Base-by-base conservation (phyloP, 768 basidiomycete genomes). In the Amanita rimosa region DNA sequence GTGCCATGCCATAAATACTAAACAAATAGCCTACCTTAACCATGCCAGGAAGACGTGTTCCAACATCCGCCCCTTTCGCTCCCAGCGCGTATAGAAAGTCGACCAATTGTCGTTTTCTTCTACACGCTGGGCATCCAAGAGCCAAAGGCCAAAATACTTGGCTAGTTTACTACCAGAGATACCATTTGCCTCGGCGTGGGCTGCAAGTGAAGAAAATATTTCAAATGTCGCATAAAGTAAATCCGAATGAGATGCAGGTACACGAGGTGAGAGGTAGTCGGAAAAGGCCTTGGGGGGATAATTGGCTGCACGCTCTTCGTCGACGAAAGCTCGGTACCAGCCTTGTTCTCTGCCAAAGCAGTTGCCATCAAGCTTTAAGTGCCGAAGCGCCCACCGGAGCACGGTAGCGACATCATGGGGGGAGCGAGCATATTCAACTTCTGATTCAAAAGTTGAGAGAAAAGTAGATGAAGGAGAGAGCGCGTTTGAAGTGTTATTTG, bases 401-500 rank as follows among this genome's bases (percentile, higher is more conserved):
- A 89, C 82, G 21, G 86, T 80, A 13, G 88, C 85, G 41, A 86
- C 71, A 58, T 90, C 88, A 48, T 89, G 81, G 1, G 83, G 77
- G 29, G 80, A 81, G 27, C 78, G 75, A 3, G 81, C 75, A 52
- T 73, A 80, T 44, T 68, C 67, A 41, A 88, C 66, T 63, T 85
- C 84, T 9, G 76, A 72, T 58, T 79, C 74, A 54, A 90, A 87
- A 29, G 73, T 60, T 6, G 75, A 67, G 11, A 65, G 57, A 29
- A 76, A 56, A 33, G 78, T 60, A 19, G 70, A 57, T 42, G 72
- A 66, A 37, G 77, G 70, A 64, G 79, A 67, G 64, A 74, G 73
- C 13, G 75, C 70, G 59, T 71, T 67, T 52, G 64, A 66, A 27
- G 69, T 65, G 54, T 54, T 68, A 50, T 71, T 70, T 39, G 72